A percentile compares a stretch with the other conserved stretches of the same genome.
These are phyloP conservation scores for Aspergillus fumigatiaffinis DNA, from an alignment of 2,329 filamentous ascomycete genomes.

Conservation along the genomic window DNA sequence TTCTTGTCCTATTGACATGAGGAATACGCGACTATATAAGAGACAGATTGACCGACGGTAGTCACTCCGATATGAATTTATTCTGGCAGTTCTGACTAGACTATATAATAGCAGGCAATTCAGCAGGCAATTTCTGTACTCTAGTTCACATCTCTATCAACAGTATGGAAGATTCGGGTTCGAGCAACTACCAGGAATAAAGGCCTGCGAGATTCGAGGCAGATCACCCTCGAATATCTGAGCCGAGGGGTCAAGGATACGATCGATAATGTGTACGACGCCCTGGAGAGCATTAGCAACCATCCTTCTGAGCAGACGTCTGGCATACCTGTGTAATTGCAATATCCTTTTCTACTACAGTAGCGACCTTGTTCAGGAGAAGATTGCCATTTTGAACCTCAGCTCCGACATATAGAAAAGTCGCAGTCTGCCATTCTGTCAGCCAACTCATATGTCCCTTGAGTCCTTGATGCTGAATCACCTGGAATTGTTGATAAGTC, in stretches of 20 bases:
- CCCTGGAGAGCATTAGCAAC: neutral
- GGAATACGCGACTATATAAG: too few species aligned
- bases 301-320: too few species aligned
- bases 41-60: too few species aligned
- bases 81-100: too few species aligned
- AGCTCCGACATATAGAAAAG: slow-evolving; percentile 1
- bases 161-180: slow-evolving; percentile 2
- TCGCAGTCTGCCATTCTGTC: neutral
- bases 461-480: neutral
- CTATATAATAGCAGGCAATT: too few species aligned
- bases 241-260: neutral
- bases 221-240: slow-evolving; percentile 1
- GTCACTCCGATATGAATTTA: too few species aligned
- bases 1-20: too few species aligned
- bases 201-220: neutral
- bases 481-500: slow-evolving; percentile 1
- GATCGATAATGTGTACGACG: slow-evolving; percentile 1
- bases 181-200: slow-evolving; percentile 4
- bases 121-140: too few species aligned
- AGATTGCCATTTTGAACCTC: neutral
- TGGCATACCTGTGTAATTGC: neutral
- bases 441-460: neutral
- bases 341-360: slow-evolving; percentile 1
- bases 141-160: neutral
- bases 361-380: slow-evolving; percentile 2